These are phyloP conservation scores for Lenzites betulinus DNA, from an alignment of 768 basidiomycete species.

Conservation along the genomic window DNA sequence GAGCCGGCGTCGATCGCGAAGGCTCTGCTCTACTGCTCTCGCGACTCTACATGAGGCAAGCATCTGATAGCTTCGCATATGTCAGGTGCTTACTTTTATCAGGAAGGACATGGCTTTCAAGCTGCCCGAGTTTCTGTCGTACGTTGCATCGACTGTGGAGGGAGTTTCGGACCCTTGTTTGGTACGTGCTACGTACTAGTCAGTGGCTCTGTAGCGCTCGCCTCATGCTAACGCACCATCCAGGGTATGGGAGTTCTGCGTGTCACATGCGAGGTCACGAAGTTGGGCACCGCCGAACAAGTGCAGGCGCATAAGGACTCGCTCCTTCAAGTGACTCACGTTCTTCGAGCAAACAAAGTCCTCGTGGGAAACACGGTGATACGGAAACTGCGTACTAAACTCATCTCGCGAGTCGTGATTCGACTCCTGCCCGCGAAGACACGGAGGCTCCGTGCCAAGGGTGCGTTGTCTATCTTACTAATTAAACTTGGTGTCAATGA, in stretches of 20 bases:
- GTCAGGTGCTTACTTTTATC: slow-evolving; percentile 18
- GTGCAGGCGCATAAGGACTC: slow-evolving; percentile 45
- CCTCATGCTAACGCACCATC: not conserved
- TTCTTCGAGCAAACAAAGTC: slow-evolving; percentile 42
- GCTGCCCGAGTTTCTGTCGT: slow-evolving; percentile 55
- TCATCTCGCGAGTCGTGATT: slow-evolving; percentile 64
- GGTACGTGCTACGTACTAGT: slow-evolving; percentile 40
- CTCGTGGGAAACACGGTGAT: slow-evolving; percentile 63
- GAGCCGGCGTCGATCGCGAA: slow-evolving; percentile 83
- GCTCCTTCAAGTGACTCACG: slow-evolving; percentile 48
- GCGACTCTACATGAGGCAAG: slow-evolving; percentile 74
- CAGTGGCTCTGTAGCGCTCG: not conserved
- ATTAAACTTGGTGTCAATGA: not conserved
- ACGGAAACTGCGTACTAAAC: slow-evolving; percentile 68
- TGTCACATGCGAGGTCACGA: slow-evolving; percentile 69
- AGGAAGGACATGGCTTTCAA: slow-evolving; percentile 61
- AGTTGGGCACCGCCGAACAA: slow-evolving; percentile 59
- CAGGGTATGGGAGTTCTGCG: slow-evolving; percentile 72
- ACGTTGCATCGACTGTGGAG: slow-evolving; percentile 43
- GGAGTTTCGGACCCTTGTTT: slow-evolving; percentile 48
- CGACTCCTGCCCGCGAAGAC: slow-evolving; percentile 57
- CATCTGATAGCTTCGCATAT: slow-evolving; percentile 5
- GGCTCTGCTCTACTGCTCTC: slow-evolving; percentile 82
- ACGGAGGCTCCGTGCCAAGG: slow-evolving; percentile 41
- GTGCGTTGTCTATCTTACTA: slow-evolving; percentile 31